phyloP scores from a whole-genome alignment of 1,284 basidiomycete species.

The Chondrostereum purpureum region DNA sequence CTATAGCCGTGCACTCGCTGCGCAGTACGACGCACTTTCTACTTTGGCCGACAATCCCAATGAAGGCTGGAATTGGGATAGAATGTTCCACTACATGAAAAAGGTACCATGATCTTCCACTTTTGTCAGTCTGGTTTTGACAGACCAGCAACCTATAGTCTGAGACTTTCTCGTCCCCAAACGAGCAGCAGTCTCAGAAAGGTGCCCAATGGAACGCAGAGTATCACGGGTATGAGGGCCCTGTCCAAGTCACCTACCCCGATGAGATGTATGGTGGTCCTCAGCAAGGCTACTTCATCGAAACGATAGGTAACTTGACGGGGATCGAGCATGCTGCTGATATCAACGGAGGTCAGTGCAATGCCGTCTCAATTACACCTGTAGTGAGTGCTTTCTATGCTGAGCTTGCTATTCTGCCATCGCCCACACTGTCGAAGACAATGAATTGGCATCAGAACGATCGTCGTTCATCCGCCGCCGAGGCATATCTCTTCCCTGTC shows the following conservation, averaged over 20 bases:
- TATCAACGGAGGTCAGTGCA: conserved; percentile 49
- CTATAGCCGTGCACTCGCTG: conserved; percentile 49
- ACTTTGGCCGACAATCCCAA: conserved; percentile 39
- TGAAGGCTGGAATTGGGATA: conserved; percentile 54
- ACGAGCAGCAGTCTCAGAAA: conserved; percentile 37
- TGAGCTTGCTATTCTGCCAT: not conserved
- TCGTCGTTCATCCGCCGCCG: conserved; percentile 28
- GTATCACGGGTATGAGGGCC: conserved; percentile 50
- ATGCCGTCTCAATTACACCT: conserved; percentile 50
- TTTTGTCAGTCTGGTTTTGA: not conserved
- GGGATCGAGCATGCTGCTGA: conserved; percentile 42
- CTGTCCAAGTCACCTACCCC: conserved; percentile 45
- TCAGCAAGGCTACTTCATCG: conserved; percentile 44
- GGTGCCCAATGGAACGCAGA: conserved; percentile 38
- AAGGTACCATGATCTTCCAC: conserved; percentile 28
- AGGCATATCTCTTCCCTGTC: conserved; percentile 30
- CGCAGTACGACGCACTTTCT: conserved; percentile 54
- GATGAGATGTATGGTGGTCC: conserved; percentile 51
- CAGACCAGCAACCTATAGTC: conserved; percentile 26
- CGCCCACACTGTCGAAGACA: conserved; percentile 15
- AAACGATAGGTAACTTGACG: conserved; percentile 40
- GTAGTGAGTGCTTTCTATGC: conserved; percentile 23
- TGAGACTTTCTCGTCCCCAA: conserved; percentile 50
- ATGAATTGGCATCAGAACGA: conserved; percentile 31
- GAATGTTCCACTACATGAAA: conserved; percentile 44